Percentiles rank a stretch among this genome's conserved stretches.
Evolutionary conservation across 2,329 filamentous ascomycete genomes (phyloP).

Genomic region (Aspergillus thermomutatus): DNA sequence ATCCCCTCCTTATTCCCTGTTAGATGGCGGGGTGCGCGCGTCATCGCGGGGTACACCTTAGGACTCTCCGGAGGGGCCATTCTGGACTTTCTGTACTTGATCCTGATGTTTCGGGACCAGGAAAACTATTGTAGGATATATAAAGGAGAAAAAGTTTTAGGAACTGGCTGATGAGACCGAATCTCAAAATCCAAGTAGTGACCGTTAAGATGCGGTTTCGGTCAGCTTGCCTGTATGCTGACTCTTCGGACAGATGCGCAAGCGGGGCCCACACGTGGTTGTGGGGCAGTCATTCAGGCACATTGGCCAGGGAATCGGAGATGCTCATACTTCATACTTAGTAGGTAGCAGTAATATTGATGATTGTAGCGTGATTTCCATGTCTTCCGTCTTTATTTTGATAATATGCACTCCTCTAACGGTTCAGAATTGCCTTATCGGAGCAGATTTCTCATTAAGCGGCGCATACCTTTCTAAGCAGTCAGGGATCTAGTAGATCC

Average conservation of each 20-base stretch:
- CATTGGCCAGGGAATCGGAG: background rate
- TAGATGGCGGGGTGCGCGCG: slow-evolving; percentile 54
- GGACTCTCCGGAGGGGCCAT: background rate
- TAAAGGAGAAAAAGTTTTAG: background rate
- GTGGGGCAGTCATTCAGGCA: background rate
- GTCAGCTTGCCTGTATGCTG: background rate
- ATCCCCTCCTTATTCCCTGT: slow-evolving; percentile 76
- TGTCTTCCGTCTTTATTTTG: background rate
- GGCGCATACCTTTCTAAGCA: background rate
- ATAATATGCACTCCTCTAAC: background rate
- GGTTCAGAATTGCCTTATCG: background rate
- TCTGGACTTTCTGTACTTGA: background rate
- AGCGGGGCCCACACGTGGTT: background rate
- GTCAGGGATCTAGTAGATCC: too few species aligned
- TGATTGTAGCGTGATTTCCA: background rate
- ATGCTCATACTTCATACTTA: background rate
- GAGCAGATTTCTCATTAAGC: background rate
- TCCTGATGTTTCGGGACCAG: too few species aligned
- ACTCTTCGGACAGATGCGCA: background rate
- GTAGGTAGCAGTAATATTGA: background rate
- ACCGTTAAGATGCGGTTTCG: background rate
- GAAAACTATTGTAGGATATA: background rate
- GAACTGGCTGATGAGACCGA: background rate
- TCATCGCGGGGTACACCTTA: slow-evolving; percentile 19
- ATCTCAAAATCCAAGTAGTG: background rate